A percentile compares a stretch with the other conserved stretches of the same genome.
Conservation (phyloP, 208 protist genomes). For the Acanthamoeba pearcei region DNA sequence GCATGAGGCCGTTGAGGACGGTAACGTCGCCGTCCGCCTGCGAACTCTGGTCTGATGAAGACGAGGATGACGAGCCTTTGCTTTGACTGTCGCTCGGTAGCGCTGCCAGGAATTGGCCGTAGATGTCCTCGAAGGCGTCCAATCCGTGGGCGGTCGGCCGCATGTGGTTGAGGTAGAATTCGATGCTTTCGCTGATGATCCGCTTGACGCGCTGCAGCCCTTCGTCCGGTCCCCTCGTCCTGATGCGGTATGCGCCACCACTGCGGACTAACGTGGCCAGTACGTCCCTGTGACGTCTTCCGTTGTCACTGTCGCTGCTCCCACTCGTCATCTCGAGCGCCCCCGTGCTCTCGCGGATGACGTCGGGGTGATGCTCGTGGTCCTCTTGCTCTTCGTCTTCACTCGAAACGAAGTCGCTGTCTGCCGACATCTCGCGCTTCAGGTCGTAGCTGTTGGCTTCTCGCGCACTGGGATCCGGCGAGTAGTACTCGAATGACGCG, state of each 20-base stretch:
- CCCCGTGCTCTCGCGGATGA: not conserved
- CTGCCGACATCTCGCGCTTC: not conserved
- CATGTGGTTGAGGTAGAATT: constrained; percentile 17
- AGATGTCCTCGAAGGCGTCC: not conserved
- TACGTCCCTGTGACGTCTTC: not conserved
- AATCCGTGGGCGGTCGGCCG: not conserved
- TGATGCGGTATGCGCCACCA: not conserved
- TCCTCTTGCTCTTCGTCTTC: not conserved
- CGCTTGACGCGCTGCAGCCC: not conserved
- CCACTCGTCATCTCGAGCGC: not conserved
- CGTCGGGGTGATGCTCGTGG: not conserved
- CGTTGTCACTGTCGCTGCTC: not conserved
- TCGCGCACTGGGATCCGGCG: not conserved
- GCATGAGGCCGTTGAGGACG: not conserved
- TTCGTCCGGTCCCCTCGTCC: not conserved
- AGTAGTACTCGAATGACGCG: not conserved
- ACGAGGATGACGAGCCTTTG: too few relatives aligned
- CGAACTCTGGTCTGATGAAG: not conserved
- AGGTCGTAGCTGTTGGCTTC: not conserved
- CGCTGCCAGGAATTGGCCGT: not conserved
- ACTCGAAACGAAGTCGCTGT: not conserved
- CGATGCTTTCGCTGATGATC: not conserved
- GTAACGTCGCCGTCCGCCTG: not conserved
- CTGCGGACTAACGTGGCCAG: not conserved
- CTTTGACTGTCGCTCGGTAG: not conserved